Evolutionary conservation across 352 stramenopile genomes (phyloP).

Genomic region (Hyaloperonospora brassicae): DNA sequence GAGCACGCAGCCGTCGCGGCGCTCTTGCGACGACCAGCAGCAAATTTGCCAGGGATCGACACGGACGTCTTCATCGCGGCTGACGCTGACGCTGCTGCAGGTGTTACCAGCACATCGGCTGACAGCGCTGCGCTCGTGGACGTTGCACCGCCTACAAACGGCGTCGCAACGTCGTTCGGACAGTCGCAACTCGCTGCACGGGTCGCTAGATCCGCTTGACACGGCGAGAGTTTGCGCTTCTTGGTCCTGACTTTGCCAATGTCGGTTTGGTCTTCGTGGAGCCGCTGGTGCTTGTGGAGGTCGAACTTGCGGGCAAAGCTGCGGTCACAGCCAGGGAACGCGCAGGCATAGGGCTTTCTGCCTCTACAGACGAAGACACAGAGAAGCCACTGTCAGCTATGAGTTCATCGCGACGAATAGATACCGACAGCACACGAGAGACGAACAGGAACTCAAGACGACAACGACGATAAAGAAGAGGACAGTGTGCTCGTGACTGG

Average conservation of each 20-base stretch:
- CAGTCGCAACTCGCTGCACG: conserved; percentile 21
- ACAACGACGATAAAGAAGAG: not conserved
- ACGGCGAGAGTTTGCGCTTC: conserved; percentile 26
- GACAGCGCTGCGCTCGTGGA: conserved; percentile 6
- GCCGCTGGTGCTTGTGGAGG: conserved; percentile 61
- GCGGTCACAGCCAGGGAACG: conserved; percentile 38
- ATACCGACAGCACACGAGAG: no score
- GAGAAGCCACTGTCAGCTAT: conserved; percentile 8
- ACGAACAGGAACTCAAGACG: not conserved
- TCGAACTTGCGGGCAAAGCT: conserved; percentile 58
- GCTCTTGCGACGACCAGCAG: conserved; percentile 16
- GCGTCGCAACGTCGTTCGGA: conserved; percentile 19
- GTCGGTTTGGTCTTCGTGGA: conserved; percentile 32
- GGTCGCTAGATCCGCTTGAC: conserved; percentile 5
- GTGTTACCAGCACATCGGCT: conserved; percentile 11
- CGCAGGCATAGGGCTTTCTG: conserved; percentile 53
- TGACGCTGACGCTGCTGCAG: not conserved
- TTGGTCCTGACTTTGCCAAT: conserved; percentile 21
- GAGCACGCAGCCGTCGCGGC: conserved; percentile 14
- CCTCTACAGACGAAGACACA: conserved; percentile 26
- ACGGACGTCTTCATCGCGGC: conserved; percentile 4
- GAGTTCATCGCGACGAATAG: not conserved
- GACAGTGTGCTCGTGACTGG: not conserved
- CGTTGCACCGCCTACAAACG: conserved; percentile 9
- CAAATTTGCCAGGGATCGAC: conserved; percentile 5